Evolutionary conservation across 305 asterid species (phyloP).

Genomic region (Rubia tinctorum): DNA sequence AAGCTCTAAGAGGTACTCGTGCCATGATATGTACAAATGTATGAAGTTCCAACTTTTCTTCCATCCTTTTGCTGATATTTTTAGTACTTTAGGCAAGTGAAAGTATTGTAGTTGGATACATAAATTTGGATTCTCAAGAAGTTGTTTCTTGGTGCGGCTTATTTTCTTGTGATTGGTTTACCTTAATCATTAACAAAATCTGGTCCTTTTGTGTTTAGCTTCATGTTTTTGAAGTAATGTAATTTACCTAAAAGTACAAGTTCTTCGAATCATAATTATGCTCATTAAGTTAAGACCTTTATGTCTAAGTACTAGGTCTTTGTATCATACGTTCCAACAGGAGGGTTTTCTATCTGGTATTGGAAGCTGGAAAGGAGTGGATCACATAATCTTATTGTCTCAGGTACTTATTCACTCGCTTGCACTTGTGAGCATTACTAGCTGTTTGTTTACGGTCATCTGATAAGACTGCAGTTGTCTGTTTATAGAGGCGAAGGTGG

Average conservation of each 20-base stretch:
- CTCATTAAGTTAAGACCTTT: not conserved
- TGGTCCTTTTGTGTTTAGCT: no score
- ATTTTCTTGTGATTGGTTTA: no score
- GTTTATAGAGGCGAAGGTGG: slow-evolving; percentile 73
- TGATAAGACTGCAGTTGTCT: slow-evolving; percentile 78
- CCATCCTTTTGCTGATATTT: not conserved
- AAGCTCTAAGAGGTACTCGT: slow-evolving; percentile 74
- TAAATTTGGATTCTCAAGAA: not conserved
- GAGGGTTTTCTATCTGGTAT: slow-evolving; percentile 61
- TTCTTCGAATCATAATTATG: not conserved
- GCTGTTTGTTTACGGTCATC: slow-evolving; percentile 37
- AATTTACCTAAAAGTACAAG: not conserved
- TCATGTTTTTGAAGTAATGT: not conserved
- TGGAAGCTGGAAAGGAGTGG: slow-evolving; percentile 78
- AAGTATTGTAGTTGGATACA: not conserved
- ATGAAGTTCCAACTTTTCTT: slow-evolving; percentile 29
- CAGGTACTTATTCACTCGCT: slow-evolving; percentile 54
- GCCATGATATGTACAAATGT: slow-evolving; percentile 78
- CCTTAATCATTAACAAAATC: no score
- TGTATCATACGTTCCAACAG: slow-evolving; percentile 24
- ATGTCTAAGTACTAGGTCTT: not conserved
- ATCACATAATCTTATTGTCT: slow-evolving; percentile 78
- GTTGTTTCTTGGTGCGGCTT: not conserved
- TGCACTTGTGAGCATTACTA: slow-evolving; percentile 5
- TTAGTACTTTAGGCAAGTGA: not conserved